These are phyloP conservation scores for Dactylellina parvicollis DNA, from an alignment of 2,329 filamentous ascomycete genomes.

Conservation along the genomic window DNA sequence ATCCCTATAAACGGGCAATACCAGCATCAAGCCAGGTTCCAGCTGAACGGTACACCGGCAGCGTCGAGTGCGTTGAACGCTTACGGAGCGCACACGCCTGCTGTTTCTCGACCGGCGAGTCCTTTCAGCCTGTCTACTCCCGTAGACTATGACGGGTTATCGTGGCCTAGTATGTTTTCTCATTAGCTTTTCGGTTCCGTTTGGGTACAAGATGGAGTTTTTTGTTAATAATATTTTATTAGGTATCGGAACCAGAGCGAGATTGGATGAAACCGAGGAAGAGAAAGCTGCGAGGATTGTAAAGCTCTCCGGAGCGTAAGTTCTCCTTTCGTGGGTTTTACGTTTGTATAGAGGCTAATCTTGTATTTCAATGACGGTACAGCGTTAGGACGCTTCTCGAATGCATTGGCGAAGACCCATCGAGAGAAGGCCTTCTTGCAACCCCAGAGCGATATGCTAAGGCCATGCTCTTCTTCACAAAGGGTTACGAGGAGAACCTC, in stretches of 20 bases:
- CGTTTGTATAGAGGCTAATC: neutral
- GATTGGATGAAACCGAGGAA: conserved; percentile 69
- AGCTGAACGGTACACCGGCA: neutral
- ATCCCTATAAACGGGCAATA: conserved; percentile 2
- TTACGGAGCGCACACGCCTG: conserved; percentile 50
- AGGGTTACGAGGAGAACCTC: conserved; percentile 95
- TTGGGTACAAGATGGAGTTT: neutral
- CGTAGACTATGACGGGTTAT: conserved; percentile 68
- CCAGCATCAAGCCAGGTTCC: conserved; percentile 25
- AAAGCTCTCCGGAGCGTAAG: conserved; percentile 69
- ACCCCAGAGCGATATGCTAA: conserved; percentile 90
- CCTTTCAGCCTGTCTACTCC: conserved; percentile 66
- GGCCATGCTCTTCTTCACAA: conserved; percentile 93
- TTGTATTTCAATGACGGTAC: neutral
- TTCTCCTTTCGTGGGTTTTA: neutral
- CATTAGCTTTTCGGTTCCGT: neutral
- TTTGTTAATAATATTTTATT: conserved; percentile 12
- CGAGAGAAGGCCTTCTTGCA: conserved; percentile 72
- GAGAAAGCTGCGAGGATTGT: conserved; percentile 67
- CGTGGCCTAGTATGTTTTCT: conserved; percentile 65
- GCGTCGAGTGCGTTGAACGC: conserved; percentile 23
- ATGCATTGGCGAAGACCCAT: conserved; percentile 74
- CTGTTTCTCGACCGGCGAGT: conserved; percentile 61
- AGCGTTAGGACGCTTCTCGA: conserved; percentile 69
- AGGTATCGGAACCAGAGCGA: conserved; percentile 73